Evolutionary conservation across 257 asterid species (phyloP).

Genomic region (Nicotiana undulata): DNA sequence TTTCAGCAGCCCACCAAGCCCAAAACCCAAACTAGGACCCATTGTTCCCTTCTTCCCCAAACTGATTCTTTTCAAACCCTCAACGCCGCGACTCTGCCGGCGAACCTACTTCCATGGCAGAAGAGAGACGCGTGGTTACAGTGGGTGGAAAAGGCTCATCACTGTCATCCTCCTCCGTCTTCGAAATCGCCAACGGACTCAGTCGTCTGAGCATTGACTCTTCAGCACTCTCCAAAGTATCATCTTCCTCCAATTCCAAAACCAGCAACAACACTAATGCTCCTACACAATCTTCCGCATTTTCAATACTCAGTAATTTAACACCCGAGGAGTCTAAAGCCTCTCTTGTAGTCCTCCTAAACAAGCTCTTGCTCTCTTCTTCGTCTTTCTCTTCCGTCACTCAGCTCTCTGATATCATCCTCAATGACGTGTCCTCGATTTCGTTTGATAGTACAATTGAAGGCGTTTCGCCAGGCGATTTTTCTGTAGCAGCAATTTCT

Average conservation of each 20-base stretch:
- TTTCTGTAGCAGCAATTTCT: constrained; percentile 37
- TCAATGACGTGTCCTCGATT: constrained; percentile 14
- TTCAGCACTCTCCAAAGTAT: constrained; percentile 40
- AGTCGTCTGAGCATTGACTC: constrained; percentile 45
- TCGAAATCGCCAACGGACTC: constrained; percentile 34
- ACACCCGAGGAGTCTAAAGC: constrained; percentile 46
- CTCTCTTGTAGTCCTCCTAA: constrained; percentile 50
- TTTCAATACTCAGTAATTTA: constrained; percentile 40
- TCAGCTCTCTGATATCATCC: constrained; percentile 37
- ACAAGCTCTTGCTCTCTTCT: constrained; percentile 46
- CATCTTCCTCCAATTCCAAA: constrained; percentile 17
- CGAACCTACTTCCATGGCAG: constrained; percentile 2
- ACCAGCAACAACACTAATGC: neutral
- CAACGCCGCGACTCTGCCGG: neutral
- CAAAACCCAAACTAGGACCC: too few species aligned
- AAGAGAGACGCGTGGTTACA: constrained; percentile 36
- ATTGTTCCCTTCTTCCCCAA: neutral
- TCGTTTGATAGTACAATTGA: constrained; percentile 6
- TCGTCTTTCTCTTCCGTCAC: constrained; percentile 17
- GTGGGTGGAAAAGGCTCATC: constrained; percentile 64
- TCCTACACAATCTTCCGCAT: neutral
- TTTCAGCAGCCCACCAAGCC: neutral
- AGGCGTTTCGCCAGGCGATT: constrained; percentile 28
- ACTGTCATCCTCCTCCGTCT: constrained; percentile 44
- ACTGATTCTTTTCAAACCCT: neutral